Percentiles rank a stretch among this genome's conserved stretches.
Evolutionary conservation across 2,329 filamentous ascomycete species (phyloP).

Genomic region (Endothia cerciana): DNA sequence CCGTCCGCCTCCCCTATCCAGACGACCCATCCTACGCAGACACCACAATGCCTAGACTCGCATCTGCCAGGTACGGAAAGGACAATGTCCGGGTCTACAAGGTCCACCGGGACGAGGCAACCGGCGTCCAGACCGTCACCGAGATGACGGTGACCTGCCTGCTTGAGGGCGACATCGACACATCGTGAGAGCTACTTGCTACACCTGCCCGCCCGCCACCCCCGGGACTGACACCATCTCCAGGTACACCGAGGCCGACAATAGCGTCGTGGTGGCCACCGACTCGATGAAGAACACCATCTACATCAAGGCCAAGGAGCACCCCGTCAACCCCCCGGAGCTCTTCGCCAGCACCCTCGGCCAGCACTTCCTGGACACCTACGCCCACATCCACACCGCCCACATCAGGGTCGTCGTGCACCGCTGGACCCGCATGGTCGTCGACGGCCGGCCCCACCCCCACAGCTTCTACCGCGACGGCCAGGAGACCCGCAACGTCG

Average conservation of each 20-base stretch:
- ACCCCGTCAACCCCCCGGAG: conserved; percentile 91
- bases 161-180: conserved; percentile 89
- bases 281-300: conserved; percentile 98
- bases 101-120: conserved; percentile 77
- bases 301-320: conserved; percentile 92
- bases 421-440: conserved; percentile 85
- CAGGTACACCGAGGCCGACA: conserved; percentile 92
- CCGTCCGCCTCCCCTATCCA: conserved; percentile 1
- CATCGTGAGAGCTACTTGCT: conserved; percentile 58
- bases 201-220: neutral
- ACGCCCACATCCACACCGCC: conserved; percentile 84
- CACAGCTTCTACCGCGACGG: conserved; percentile 94
- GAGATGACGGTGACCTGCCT: conserved; percentile 96
- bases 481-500: conserved; percentile 82
- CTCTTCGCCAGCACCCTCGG: conserved; percentile 85
- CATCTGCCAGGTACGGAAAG: conserved; percentile 81
- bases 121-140: conserved; percentile 80
- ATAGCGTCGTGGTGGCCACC: conserved; percentile 92
- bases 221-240: conserved; percentile 10
- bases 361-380: conserved; percentile 85
- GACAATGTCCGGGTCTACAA: conserved; percentile 99
- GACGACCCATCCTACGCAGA: neutral
- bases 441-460: conserved; percentile 89
- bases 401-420: conserved; percentile 83
- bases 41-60: conserved; percentile 57